Evolutionary conservation across 306 rosid genomes (phyloP).

Genomic region (Fragaria iinumae): DNA sequence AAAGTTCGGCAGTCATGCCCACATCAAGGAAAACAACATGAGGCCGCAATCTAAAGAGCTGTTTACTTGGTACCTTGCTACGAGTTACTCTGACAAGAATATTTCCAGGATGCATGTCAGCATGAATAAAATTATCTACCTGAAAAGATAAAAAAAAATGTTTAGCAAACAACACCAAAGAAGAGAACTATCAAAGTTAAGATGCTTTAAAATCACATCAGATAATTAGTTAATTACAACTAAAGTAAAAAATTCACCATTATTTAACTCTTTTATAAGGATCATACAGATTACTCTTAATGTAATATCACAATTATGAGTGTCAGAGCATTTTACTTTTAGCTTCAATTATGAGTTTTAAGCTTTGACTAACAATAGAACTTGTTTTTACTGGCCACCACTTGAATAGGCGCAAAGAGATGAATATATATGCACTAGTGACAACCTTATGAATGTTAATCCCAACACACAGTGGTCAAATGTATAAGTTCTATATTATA

Average conservation of each 20-base stretch:
- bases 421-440: background rate
- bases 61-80: constrained; percentile 36
- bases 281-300: background rate
- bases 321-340: background rate
- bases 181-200: background rate
- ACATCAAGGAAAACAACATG: constrained; percentile 87
- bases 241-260: background rate
- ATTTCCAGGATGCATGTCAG: constrained; percentile 94
- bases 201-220: background rate
- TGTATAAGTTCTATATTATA: background rate
- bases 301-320: background rate
- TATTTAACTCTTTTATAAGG: background rate
- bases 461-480: background rate
- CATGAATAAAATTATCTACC: constrained; percentile 85
- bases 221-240: too few relatives aligned
- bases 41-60: constrained; percentile 60
- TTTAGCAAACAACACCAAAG: constrained; percentile 1
- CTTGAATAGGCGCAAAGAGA: background rate
- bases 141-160: constrained; percentile 31
- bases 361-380: background rate
- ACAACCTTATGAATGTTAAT: background rate
- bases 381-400: background rate
- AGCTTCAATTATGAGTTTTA: background rate
- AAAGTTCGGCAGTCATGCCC: constrained; percentile 77
- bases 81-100: constrained; percentile 61